These are phyloP conservation scores for Cladosporium sphaerospermum DNA, from an alignment of 2,329 filamentous ascomycete species.

Conservation along the genomic window DNA sequence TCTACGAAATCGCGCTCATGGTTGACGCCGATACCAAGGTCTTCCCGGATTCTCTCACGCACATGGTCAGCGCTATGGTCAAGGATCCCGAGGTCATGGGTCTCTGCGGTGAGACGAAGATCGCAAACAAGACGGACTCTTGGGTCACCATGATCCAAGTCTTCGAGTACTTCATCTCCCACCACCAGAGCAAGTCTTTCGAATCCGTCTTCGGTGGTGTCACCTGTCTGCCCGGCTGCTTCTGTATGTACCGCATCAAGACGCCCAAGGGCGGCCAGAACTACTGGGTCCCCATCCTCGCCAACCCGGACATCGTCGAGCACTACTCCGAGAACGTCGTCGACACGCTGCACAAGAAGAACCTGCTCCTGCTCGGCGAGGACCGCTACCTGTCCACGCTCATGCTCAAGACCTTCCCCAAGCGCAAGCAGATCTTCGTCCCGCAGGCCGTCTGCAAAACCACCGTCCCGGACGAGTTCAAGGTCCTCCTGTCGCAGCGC, in stretches of 20 bases:
- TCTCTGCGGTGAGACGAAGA: constrained; percentile 97
- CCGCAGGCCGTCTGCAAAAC: constrained; percentile 99
- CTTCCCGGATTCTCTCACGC: constrained; percentile 94
- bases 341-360: constrained; percentile 97
- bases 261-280: constrained; percentile 96
- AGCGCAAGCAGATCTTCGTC: constrained; percentile 97
- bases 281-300: constrained; percentile 98
- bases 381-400: constrained; percentile 94
- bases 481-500: constrained; percentile 85
- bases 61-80: constrained; percentile 99
- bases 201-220: constrained; percentile 99
- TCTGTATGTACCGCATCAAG: constrained; percentile 99
- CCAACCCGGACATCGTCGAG: constrained; percentile 96
- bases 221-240: constrained; percentile 95
- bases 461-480: constrained; percentile 87
- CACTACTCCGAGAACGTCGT: constrained; percentile 99
- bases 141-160: constrained; percentile 99
- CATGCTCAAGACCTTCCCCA: constrained; percentile 98
- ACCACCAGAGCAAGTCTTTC: constrained; percentile 94
- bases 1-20: constrained; percentile 97
- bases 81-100: constrained; percentile 99
- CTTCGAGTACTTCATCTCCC: constrained; percentile 98
- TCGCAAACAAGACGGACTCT: constrained; percentile 90
- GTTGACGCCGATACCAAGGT: constrained; percentile 99
- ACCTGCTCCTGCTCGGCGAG: constrained; percentile 81